Evolutionary conservation across 1,284 basidiomycete species (phyloP), one percentile per base, ranked within the genome.

Genomic region (Apiotrichum brassicae): DNA sequence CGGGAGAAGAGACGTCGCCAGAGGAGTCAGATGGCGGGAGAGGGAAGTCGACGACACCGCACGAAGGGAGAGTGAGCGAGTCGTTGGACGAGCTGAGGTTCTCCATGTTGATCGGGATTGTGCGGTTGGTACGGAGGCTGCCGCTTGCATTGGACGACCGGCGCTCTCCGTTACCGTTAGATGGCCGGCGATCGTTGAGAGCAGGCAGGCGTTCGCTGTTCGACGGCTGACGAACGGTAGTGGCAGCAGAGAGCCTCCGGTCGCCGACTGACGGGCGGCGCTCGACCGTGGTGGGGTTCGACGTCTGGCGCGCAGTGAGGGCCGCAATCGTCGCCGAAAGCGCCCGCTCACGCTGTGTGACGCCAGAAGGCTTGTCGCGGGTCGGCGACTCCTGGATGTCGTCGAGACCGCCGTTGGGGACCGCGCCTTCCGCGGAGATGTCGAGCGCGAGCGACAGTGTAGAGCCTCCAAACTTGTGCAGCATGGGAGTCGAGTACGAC

Each of bases 381-480:
- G 40, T 43, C 9, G 39, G 46, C 26, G 51, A 41, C 43, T 53
- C 51, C 18, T 40, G 19, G 23, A 52, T 52, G 37, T 52, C 50
- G 32, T 43, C 51, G 6, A 52, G 46, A 13, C 32, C 42, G 25
- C 19, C 25, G 46, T 23, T 38, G 30, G 18, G 19, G 18, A 18
- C 49, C n/a, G 44, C 51, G 22, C 34, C 38, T 14, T 51, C 46
- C 24, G 46, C 48, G 16, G 36, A 38, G 18, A 52, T 52, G 45
- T 54, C 56, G 7, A 58, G 45, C 0, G 52, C 56, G 16, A 58
- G 53, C 12, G 44, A 48, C 12, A 56, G 48, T 5, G 54, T 56
- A 28, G 54, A 56, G 3, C 54, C 54, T 20, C 56, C 56, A 38
- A 58, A 52, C 48, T 54, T 54, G 53, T 58, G 47, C 18, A 58